Evolutionary conservation across 192 early-diverging fungal species (phyloP).

Genomic region (Backusella tuberculispora): DNA sequence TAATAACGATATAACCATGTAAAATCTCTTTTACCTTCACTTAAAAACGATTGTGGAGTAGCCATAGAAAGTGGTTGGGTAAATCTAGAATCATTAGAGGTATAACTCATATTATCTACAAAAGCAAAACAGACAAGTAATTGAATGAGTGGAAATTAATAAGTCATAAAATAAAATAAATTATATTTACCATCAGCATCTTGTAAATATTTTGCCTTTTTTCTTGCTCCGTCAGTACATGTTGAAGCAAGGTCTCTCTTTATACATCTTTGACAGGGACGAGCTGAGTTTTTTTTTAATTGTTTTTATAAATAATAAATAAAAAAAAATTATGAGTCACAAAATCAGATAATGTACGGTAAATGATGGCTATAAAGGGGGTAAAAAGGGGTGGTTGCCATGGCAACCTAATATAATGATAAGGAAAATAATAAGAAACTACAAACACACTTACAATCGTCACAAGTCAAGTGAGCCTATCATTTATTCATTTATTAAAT

Average conservation of each 20-base stretch:
- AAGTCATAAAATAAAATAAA: neutral
- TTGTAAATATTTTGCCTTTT: slow-evolving; percentile 92
- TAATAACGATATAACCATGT: neutral
- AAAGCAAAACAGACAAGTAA: neutral
- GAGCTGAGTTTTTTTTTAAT: slow-evolving; percentile 42
- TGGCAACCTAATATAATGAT: too few relatives aligned
- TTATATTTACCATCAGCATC: slow-evolving; percentile 56
- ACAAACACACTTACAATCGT: slow-evolving; percentile 57
- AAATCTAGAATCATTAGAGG: neutral
- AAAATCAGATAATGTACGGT: neutral
- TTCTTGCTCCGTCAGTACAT: slow-evolving; percentile 87
- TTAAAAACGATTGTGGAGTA: slow-evolving; percentile 17
- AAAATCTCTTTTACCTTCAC: neutral
- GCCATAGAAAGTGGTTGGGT: neutral
- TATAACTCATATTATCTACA: slow-evolving; percentile 11
- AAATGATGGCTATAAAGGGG: too few relatives aligned
- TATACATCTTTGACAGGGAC: slow-evolving; percentile 88
- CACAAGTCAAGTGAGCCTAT: slow-evolving; percentile 72
- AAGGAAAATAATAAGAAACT: too few relatives aligned
- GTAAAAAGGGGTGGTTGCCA: too few relatives aligned
- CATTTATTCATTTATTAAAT: neutral
- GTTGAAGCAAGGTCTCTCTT: slow-evolving; percentile 75
- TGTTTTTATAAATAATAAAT: neutral
- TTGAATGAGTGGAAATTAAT: neutral
- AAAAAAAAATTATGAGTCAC: slow-evolving; percentile 21